Evolutionary conservation across 495 filamentous ascomycete species (phyloP).

Genomic region (Penicillium canescens): DNA sequence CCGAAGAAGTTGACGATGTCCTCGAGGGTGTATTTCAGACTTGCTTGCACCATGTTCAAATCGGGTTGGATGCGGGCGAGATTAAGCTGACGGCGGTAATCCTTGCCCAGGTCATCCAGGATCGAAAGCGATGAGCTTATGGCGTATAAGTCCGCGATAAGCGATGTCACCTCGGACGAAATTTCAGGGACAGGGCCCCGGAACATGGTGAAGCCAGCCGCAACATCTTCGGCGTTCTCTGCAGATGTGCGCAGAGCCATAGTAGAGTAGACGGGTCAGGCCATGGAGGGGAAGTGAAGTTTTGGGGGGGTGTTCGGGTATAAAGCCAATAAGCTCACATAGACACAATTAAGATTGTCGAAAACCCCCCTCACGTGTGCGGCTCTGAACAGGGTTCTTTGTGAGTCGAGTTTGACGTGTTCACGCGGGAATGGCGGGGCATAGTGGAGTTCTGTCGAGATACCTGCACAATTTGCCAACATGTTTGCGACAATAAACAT

Average conservation of each 20-base stretch:
- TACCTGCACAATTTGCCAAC: no score
- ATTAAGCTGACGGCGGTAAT: conserved; percentile 32
- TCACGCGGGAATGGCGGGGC: conserved; percentile 33
- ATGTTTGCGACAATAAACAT: no score
- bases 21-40: conserved; percentile 53
- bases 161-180: conserved; percentile 53
- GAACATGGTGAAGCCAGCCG: conserved; percentile 53
- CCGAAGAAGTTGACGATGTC: conserved; percentile 54
- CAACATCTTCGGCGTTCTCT: conserved; percentile 53
- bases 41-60: conserved; percentile 43
- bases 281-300: conserved; percentile 19
- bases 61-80: conserved; percentile 41
- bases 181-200: conserved; percentile 51
- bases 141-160: conserved; percentile 56
- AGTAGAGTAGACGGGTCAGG: conserved; percentile 20
- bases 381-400: conserved; percentile 21
- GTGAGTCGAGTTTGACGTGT: conserved; percentile 29
- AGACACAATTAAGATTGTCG: conserved; percentile 11
- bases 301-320: background rate
- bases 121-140: conserved; percentile 50
- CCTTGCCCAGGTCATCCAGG: conserved; percentile 41
- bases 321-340: conserved; percentile 11
- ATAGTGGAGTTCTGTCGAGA: conserved; percentile 10
- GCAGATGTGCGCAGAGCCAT: conserved; percentile 53
- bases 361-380: conserved; percentile 23